Conservation (phyloP, 768 basidiomycete genomes). For the Pulveroboletus frians region DNA sequence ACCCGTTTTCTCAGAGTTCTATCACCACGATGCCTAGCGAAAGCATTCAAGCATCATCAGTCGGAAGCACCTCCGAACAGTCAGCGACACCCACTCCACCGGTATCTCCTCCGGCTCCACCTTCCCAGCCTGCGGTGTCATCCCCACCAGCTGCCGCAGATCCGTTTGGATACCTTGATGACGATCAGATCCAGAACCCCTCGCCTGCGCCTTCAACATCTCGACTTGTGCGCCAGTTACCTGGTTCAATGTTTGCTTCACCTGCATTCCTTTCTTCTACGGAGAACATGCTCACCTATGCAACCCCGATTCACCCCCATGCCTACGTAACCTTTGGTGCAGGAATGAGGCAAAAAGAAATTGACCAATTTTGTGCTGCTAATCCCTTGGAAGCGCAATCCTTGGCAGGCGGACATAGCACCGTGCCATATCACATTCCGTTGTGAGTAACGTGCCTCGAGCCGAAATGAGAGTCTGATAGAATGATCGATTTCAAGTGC, state of each 20-base stretch:
- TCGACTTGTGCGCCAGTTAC: conserved; percentile 17
- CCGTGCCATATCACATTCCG: conserved; percentile 76
- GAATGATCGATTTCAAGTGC: conserved; percentile 41
- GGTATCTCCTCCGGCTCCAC: conserved; percentile 3
- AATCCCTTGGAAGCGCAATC: conserved; percentile 60
- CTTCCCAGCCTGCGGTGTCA: not conserved
- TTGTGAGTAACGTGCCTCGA: conserved; percentile 45
- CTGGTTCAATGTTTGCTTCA: conserved; percentile 33
- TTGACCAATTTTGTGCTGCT: conserved; percentile 70
- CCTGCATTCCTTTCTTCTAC: conserved; percentile 31
- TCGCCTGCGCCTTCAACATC: conserved; percentile 19
- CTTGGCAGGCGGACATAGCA: conserved; percentile 42
- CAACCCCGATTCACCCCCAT: conserved; percentile 59
- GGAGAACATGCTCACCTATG: conserved; percentile 42
- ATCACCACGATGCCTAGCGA: not conserved
- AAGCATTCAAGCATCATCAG: not conserved
- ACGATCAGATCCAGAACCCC: conserved; percentile 28
- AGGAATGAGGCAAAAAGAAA: conserved; percentile 77
- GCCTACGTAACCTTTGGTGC: conserved; percentile 86
- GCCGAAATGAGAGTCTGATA: not conserved
- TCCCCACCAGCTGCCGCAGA: conserved; percentile 32
- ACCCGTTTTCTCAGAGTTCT: not conserved
- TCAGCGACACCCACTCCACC: not conserved
- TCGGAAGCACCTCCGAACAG: not conserved
- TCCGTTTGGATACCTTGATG: conserved; percentile 60